Base-by-base conservation (phyloP, 805 yeast species). In the Yarrowia sp. region DNA sequence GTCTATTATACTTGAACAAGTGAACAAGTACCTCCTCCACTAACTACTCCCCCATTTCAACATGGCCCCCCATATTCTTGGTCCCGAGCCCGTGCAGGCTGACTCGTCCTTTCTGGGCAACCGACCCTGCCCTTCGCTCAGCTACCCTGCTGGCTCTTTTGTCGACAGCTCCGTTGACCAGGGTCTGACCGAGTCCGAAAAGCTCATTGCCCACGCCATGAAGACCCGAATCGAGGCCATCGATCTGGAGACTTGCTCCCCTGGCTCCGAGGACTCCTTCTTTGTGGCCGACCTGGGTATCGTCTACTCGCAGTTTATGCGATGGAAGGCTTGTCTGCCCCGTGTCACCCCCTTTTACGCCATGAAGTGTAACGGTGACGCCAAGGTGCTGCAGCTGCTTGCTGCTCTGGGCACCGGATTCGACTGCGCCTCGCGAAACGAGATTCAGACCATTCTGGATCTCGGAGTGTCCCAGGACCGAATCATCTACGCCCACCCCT, bases 401-500 rank as follows among this genome's bases (percentile, higher is more conserved):
- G 87, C 86, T 2, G 71, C 79, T 3, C 78, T 88, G 71, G 97
- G 95, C 36, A 84, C 87, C 67, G 89, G 89, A 69, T 94, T 94
- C 75, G 99, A 94, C 77, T 94, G 99, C 80, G 98, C 98, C 5
- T 91, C 97, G 26, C 87, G 89, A 75, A 84, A 84, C 71, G 99
- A 94, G 80, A 91, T 94, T 74, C 88, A 88, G 68, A 79, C 81
- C 53, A 84, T 91, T 65, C 80, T 91, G 71, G 75, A 79, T 19
- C 75, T 88, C 70, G 94, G 94, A 8, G 86, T 89, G 61, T 80
- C 80, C 71, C 85, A 96, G 9, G 77, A 82, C 12, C 82, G 90
- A 72, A 89, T 94, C 74, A 85, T 95, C 69, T 94, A 91, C 78
- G 98, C 98, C 15, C 92, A 94, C 75, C 97, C 99, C 12, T 91